Evolutionary conservation across 2,329 filamentous ascomycete species (phyloP).

Genomic region (Beauveria asiatica): DNA sequence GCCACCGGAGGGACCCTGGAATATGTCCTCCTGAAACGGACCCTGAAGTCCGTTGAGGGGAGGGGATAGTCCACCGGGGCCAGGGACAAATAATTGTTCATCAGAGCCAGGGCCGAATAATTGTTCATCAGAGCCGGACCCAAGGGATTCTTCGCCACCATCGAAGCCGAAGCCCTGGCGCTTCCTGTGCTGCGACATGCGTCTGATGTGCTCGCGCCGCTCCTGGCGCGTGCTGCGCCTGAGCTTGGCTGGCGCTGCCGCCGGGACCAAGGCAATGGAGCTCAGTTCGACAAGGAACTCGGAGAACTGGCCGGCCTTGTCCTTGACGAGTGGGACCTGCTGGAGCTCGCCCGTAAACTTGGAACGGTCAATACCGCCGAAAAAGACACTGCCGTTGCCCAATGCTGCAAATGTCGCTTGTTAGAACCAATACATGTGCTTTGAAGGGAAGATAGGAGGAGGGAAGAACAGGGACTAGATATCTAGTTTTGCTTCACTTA

Average conservation of each 20-base stretch:
- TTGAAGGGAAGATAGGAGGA: too few relatives aligned
- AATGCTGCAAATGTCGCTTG: not conserved
- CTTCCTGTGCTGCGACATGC: not conserved
- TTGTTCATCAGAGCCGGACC: too few relatives aligned
- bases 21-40: too few relatives aligned
- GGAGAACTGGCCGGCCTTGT: not conserved
- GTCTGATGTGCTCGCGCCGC: not conserved
- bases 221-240: not conserved
- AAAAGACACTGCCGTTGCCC: not conserved
- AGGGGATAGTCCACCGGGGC: too few relatives aligned
- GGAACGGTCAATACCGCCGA: constrained; percentile 3
- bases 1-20: too few relatives aligned
- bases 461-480: not conserved
- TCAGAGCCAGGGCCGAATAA: too few relatives aligned
- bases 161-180: too few relatives aligned
- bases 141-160: too few relatives aligned
- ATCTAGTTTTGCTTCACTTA: not conserved
- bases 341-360: constrained; percentile 3
- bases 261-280: not conserved
- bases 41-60: too few relatives aligned
- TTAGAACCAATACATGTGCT: not conserved
- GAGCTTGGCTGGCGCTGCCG: not conserved
- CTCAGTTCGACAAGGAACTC: not conserved
- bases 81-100: too few relatives aligned
- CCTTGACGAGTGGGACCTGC: not conserved